These are phyloP conservation scores for Arthonia radiata DNA, from an alignment of 495 filamentous ascomycete genomes.

Conservation along the genomic window DNA sequence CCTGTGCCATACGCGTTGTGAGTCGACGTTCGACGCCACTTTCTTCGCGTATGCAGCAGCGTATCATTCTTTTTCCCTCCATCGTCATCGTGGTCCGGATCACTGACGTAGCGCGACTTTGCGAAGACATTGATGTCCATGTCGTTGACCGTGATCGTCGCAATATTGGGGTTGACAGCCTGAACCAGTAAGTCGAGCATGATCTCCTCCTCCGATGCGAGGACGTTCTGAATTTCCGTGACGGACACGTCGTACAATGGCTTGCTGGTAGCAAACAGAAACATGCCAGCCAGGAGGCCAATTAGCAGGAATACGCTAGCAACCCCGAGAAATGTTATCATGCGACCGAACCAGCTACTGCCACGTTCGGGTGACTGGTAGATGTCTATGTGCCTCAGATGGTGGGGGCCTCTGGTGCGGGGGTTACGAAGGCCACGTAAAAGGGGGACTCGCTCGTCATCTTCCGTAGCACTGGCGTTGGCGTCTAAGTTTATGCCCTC, in stretches of 20 bases:
- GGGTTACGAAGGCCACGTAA: no score
- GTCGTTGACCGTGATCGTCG: slow-evolving; percentile 56
- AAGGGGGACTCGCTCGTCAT: no score
- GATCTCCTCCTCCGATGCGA: slow-evolving; percentile 81
- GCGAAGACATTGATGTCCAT: slow-evolving; percentile 85
- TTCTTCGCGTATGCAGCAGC: background rate
- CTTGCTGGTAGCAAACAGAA: slow-evolving; percentile 68
- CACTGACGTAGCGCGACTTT: slow-evolving; percentile 58
- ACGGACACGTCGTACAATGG: slow-evolving; percentile 55
- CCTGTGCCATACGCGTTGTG: background rate
- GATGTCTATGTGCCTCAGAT: no score
- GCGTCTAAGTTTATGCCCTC: no score
- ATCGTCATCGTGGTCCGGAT: slow-evolving; percentile 10
- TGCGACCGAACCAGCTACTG: background rate
- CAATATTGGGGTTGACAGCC: slow-evolving; percentile 77
- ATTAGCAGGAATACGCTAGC: background rate
- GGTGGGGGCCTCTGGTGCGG: no score
- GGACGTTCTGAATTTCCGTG: slow-evolving; percentile 57
- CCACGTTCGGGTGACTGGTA: background rate
- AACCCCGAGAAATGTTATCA: background rate
- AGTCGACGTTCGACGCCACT: background rate
- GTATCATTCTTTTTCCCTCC: slow-evolving; percentile 2
- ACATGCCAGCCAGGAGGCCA: slow-evolving; percentile 5
- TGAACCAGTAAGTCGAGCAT: slow-evolving; percentile 82
- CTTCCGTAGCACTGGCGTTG: no score